Evolutionary conservation across 2,329 filamentous ascomycete species (phyloP).

Genomic region (Phialophora expanda): DNA sequence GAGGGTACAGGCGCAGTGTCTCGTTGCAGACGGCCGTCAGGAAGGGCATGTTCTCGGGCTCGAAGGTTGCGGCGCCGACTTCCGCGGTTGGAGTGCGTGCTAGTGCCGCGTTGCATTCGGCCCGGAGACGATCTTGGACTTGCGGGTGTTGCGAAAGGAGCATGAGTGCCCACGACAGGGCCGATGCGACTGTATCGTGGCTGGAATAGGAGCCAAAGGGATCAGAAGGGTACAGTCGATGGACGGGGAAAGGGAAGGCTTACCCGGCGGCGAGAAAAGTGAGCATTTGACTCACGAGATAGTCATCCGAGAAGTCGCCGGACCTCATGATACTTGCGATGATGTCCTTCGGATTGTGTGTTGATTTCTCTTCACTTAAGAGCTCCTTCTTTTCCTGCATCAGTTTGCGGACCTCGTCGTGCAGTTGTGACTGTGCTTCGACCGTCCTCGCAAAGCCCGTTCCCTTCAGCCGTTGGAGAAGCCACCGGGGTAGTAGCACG

Average conservation of each 20-base stretch:
- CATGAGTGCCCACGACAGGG: conserved; percentile 40
- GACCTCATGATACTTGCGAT: conserved; percentile 79
- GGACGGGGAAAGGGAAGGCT: not conserved
- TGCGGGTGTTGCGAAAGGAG: conserved; percentile 39
- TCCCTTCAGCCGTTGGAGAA: conserved; percentile 36
- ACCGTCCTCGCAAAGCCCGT: not conserved
- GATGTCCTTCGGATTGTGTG: conserved; percentile 66
- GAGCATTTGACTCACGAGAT: conserved; percentile 84
- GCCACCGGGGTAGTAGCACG: conserved; percentile 50
- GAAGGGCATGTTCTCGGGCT: conserved; percentile 47
- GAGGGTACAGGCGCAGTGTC: conserved; percentile 52
- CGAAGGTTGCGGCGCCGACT: conserved; percentile 45
- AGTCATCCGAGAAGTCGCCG: conserved; percentile 74
- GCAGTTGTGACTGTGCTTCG: conserved; percentile 43
- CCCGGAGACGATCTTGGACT: conserved; percentile 38
- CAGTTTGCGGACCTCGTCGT: conserved; percentile 47
- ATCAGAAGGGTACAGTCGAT: not conserved
- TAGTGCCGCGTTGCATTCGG: conserved; percentile 36
- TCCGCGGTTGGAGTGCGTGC: conserved; percentile 40
- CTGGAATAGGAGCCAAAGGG: conserved; percentile 40
- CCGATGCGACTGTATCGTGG: conserved; percentile 41
- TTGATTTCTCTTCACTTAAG: not conserved
- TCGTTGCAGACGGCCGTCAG: conserved; percentile 58
- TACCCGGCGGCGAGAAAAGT: conserved; percentile 76
- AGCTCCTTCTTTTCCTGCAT: conserved; percentile 43